A percentile compares a stretch with the other conserved stretches of the same genome.
Evolutionary conservation across 2,329 filamentous ascomycete genomes (phyloP).

Genomic region (Blastomyces silverae): DNA sequence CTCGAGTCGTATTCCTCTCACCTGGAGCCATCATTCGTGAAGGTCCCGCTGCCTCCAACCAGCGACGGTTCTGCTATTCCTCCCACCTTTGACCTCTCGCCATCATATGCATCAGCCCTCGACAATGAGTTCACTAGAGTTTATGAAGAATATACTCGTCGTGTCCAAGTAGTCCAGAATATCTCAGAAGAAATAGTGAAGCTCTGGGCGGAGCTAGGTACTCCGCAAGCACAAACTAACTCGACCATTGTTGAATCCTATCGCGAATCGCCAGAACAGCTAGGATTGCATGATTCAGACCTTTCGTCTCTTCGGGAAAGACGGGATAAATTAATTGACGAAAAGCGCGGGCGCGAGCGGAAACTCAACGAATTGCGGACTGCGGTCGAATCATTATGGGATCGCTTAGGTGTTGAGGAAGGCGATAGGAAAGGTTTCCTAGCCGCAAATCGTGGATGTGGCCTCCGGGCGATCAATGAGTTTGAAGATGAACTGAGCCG

Average conservation of each 20-base stretch:
- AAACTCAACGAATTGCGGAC: constrained; percentile 66
- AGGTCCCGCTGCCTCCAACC: constrained; percentile 76
- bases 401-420: constrained; percentile 76
- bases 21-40: constrained; percentile 81
- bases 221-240: constrained; percentile 88
- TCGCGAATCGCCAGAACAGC: constrained; percentile 83
- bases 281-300: constrained; percentile 86
- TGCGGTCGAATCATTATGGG: constrained; percentile 82
- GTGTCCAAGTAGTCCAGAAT: constrained; percentile 66
- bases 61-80: constrained; percentile 68
- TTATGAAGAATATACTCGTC: constrained; percentile 90
- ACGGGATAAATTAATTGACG: constrained; percentile 75
- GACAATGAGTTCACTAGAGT: constrained; percentile 89
- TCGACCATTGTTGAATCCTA: constrained; percentile 79
- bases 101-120: constrained; percentile 75
- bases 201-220: constrained; percentile 92
- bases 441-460: constrained; percentile 80
- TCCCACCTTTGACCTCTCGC: constrained; percentile 84
- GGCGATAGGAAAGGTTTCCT: constrained; percentile 78
- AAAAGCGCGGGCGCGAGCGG: constrained; percentile 80
- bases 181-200: constrained; percentile 81
- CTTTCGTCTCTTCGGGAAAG: constrained; percentile 63
- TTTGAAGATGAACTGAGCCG: constrained; percentile 84
- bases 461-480: constrained; percentile 86
- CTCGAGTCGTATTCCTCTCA: constrained; percentile 95